Base-by-base conservation (phyloP, 768 basidiomycete species). In the Daedaleopsis nitida region DNA sequence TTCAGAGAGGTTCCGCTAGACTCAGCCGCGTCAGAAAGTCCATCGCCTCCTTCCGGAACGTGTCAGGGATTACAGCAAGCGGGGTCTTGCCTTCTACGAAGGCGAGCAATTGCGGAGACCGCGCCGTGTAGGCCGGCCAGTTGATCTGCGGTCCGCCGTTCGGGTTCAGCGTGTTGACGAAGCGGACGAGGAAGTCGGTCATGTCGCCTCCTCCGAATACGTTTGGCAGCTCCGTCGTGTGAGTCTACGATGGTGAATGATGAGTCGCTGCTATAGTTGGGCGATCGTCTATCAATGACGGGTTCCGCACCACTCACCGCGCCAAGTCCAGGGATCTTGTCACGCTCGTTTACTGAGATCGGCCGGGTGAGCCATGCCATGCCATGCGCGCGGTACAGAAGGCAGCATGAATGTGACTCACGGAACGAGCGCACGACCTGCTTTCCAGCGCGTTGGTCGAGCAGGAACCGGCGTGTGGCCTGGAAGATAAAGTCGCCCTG, bases 401-500 rank as follows among this genome's bases (percentile, higher is more conserved):
- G 42, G 27, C 7, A 32, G 3, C 27, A 7, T 7, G 17, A 27
- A 6, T 48, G 24, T 17, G 14, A 35, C 79, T 55, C 50, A 80
- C 80, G 43, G 66, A 75, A 82, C 1, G 72, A 69, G 78, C 81
- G 83, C 1, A 74, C 74, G 6, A 74, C 74, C 65, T 77, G 78
- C 49, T 74, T 78, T 0, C 70, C 72, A 0, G 80, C 73, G 3
- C 68, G 69, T 23, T 73, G 62, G 19, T 79, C 65, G 27, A 85
- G 66, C 59, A 86, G 73, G 69, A 80, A 79, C 1, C 82, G 69
- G 12, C 82, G 69, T 47, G 83, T 78, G 0, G 74, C 80, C 55
- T 84, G 79, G 71, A 86, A 83, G 1, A 78, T 70, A 37, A 71
- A 69, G 62, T 86, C 85, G 0, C 83, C 84, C 53, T 75, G 73